phyloP scores from a whole-genome alignment of 2,329 filamentous ascomycete species.

The Arachnomyces sp. region DNA sequence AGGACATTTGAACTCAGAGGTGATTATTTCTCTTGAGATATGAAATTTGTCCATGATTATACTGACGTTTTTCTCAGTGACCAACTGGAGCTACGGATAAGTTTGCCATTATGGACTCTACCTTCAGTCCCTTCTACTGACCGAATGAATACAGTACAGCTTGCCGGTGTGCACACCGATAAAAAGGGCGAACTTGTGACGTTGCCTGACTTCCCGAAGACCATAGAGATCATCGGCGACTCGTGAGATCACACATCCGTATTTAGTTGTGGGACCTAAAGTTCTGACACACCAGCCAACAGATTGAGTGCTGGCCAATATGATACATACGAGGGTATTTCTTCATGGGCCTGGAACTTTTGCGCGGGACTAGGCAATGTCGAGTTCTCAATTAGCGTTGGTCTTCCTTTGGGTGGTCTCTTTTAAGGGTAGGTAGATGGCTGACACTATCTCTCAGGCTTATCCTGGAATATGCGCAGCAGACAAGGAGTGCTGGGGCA shows the following conservation, averaged over 20 bases:
- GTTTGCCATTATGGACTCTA: constrained; percentile 7
- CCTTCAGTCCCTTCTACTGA: constrained; percentile 10
- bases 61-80: constrained; percentile 32
- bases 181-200: constrained; percentile 40
- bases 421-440: constrained; percentile 2
- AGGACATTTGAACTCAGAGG: constrained; percentile 48
- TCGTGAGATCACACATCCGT: constrained; percentile 25
- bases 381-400: constrained; percentile 48
- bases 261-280: constrained; percentile 31
- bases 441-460: constrained; percentile 12
- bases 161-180: constrained; percentile 45
- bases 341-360: constrained; percentile 50
- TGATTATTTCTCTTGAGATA: constrained; percentile 6
- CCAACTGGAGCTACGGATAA: constrained; percentile 53
- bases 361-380: constrained; percentile 51
- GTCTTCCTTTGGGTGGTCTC: background rate
- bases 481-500: constrained; percentile 51
- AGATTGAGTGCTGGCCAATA: constrained; percentile 51
- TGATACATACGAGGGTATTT: constrained; percentile 52
- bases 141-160: constrained; percentile 39
- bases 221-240: constrained; percentile 41
- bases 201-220: constrained; percentile 27
- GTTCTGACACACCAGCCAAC: constrained; percentile 17
- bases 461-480: constrained; percentile 53
- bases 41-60: background rate